phyloP scores from a whole-genome alignment of 225 moss, liverwort and hornwort genomes.

The Anthoceros angustus region DNA sequence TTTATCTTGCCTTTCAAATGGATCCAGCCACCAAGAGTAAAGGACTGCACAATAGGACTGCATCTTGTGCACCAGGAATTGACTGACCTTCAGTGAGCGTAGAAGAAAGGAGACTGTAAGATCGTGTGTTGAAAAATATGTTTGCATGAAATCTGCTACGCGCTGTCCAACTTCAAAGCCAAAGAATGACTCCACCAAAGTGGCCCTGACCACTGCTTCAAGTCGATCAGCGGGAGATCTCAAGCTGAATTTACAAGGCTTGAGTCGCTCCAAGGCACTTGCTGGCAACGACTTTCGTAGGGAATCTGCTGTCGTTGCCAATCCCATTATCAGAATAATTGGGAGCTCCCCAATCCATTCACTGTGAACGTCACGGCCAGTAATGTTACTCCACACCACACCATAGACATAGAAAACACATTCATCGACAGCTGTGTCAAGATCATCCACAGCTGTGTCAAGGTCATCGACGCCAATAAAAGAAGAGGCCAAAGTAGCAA shows the following conservation, averaged over 20 bases:
- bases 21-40: not conserved
- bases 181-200: conserved; percentile 64
- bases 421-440: not conserved
- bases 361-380: conserved; percentile 29
- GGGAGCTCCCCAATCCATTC: conserved; percentile 80
- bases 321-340: conserved; percentile 66
- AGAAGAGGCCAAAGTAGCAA: no score
- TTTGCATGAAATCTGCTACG: conserved; percentile 47
- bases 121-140: conserved; percentile 56
- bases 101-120: conserved; percentile 70
- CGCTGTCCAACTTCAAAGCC: conserved; percentile 57
- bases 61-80: conserved; percentile 4
- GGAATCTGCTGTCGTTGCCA: conserved; percentile 60
- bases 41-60: not conserved
- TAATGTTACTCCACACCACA: not conserved
- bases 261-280: conserved; percentile 47
- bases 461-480: no score
- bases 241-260: conserved; percentile 54
- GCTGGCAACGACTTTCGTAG: conserved; percentile 59
- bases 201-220: conserved; percentile 54
- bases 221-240: conserved; percentile 55
- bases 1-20: not conserved
- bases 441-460: not conserved
- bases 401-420: not conserved
- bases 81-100: conserved; percentile 67